A percentile compares a stretch with the other conserved stretches of the same genome.
Conservation (phyloP, 2,329 filamentous ascomycete genomes). For the Fusarium nodosum region DNA sequence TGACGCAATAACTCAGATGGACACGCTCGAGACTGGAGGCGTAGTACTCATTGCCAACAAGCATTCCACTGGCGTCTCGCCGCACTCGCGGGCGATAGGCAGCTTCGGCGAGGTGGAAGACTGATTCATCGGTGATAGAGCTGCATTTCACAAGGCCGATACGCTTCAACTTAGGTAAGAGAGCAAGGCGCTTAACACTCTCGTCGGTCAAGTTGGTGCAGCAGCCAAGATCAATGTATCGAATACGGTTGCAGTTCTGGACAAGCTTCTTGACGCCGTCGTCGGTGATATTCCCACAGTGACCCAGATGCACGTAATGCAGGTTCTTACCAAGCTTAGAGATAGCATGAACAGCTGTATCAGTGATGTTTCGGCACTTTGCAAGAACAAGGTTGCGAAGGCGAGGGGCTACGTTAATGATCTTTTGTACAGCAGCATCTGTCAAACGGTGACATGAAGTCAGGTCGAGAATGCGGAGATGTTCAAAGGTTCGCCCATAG, state of each 20-base stretch:
- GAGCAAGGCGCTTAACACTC: constrained; percentile 86
- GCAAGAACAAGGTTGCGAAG: constrained; percentile 93
- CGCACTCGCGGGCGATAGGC: constrained; percentile 67
- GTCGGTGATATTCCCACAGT: constrained; percentile 93
- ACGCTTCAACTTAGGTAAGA: constrained; percentile 90
- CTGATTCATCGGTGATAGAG: constrained; percentile 89
- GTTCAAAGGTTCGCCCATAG: constrained; percentile 78
- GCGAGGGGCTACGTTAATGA: constrained; percentile 87
- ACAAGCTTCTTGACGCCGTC: constrained; percentile 87
- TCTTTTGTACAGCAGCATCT: constrained; percentile 88
- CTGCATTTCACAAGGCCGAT: constrained; percentile 96
- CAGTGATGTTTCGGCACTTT: constrained; percentile 94
- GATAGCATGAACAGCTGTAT: constrained; percentile 88
- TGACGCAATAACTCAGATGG: constrained; percentile 94
- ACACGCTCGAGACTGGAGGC: constrained; percentile 86
- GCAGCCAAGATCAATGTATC: constrained; percentile 98
- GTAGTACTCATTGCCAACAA: constrained; percentile 66
- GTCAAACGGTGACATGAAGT: constrained; percentile 88
- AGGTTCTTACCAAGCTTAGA: constrained; percentile 93
- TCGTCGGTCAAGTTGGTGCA: constrained; percentile 89
- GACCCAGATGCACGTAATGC: constrained; percentile 95
- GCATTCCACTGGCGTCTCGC: constrained; percentile 63
- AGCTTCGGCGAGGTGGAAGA: constrained; percentile 83
- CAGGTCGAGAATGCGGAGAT: constrained; percentile 91
- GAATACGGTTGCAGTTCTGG: constrained; percentile 88